phyloP scores from a whole-genome alignment of 2,329 filamentous ascomycete species.

The Rhinocladiella similis region DNA sequence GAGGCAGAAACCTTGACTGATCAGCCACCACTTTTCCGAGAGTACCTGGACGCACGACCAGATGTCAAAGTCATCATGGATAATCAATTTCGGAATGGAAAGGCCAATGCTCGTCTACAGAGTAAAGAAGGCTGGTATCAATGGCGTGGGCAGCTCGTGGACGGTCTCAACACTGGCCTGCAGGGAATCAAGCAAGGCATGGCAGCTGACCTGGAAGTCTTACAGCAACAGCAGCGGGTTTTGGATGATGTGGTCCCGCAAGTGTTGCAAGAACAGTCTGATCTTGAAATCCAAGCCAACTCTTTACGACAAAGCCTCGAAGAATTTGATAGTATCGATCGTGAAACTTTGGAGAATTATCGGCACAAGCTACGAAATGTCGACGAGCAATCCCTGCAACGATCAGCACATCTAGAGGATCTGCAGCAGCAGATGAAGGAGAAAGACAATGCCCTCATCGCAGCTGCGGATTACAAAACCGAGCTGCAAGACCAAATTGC shows the following conservation, averaged over 20 bases:
- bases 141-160: constrained; percentile 87
- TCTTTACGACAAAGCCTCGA: constrained; percentile 70
- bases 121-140: constrained; percentile 99
- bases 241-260: constrained; percentile 68
- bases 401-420: constrained; percentile 66
- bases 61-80: constrained; percentile 88
- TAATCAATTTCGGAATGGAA: constrained; percentile 96
- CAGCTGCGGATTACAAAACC: constrained; percentile 65
- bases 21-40: constrained; percentile 86
- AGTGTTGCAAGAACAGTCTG: constrained; percentile 61
- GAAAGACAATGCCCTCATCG: constrained; percentile 65
- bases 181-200: constrained; percentile 74
- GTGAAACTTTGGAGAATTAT: constrained; percentile 69
- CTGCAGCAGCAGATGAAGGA: constrained; percentile 67
- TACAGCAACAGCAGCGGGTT: constrained; percentile 68
- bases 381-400: constrained; percentile 68
- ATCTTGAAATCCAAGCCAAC: constrained; percentile 63
- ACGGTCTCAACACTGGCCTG: constrained; percentile 79
- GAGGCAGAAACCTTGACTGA: constrained; percentile 86
- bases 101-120: constrained; percentile 82
- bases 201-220: constrained; percentile 66
- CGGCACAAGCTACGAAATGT: constrained; percentile 66
- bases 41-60: constrained; percentile 82
- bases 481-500: constrained; percentile 72
- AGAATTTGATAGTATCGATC: constrained; percentile 63